A percentile compares a stretch with the other conserved stretches of the same genome.
Conservation (phyloP, 2,329 filamentous ascomycete species). For the Cytospora mali region DNA sequence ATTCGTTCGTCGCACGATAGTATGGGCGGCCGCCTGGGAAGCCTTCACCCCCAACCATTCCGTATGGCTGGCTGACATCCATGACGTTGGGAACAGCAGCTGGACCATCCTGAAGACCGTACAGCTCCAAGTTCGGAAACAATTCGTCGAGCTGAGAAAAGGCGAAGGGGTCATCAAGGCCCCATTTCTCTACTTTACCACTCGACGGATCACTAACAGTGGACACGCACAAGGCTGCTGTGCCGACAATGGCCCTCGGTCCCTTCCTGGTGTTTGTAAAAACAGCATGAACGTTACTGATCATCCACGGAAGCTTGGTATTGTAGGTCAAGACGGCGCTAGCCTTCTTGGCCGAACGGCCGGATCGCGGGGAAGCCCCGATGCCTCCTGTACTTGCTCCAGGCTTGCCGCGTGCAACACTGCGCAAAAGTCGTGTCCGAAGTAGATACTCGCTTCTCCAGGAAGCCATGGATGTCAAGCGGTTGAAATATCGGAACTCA, state of each 20-base stretch:
- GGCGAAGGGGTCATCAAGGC: slow-evolving; percentile 71
- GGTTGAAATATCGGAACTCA: slow-evolving; percentile 77
- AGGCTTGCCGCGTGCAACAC: slow-evolving; percentile 80
- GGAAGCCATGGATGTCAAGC: slow-evolving; percentile 80
- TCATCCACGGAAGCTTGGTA: slow-evolving; percentile 76
- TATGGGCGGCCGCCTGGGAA: slow-evolving; percentile 81
- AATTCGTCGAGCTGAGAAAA: slow-evolving; percentile 79
- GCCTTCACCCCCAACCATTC: slow-evolving; percentile 82
- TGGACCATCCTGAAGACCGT: slow-evolving; percentile 77
- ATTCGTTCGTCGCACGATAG: slow-evolving; percentile 74
- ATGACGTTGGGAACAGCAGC: slow-evolving; percentile 82
- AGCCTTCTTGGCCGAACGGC: slow-evolving; percentile 62
- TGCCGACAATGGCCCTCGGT: slow-evolving; percentile 81
- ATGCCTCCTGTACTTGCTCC: slow-evolving; percentile 54
- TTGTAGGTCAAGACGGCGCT: slow-evolving; percentile 82
- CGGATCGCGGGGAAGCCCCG: slow-evolving; percentile 54
- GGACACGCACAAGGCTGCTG: slow-evolving; percentile 75
- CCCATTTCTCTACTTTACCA: slow-evolving; percentile 81
- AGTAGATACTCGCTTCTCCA: slow-evolving; percentile 97
- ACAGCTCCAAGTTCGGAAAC: slow-evolving; percentile 72
- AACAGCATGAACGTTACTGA: slow-evolving; percentile 78
- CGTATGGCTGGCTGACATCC: slow-evolving; percentile 86
- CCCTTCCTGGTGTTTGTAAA: slow-evolving; percentile 74
- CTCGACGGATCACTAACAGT: slow-evolving; percentile 78
- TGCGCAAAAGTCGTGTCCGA: slow-evolving; percentile 80